Evolutionary conservation across 345 rosid species (phyloP), one percentile per base, ranked within the genome.

Genomic region (Erysimum cheiranthoides): DNA sequence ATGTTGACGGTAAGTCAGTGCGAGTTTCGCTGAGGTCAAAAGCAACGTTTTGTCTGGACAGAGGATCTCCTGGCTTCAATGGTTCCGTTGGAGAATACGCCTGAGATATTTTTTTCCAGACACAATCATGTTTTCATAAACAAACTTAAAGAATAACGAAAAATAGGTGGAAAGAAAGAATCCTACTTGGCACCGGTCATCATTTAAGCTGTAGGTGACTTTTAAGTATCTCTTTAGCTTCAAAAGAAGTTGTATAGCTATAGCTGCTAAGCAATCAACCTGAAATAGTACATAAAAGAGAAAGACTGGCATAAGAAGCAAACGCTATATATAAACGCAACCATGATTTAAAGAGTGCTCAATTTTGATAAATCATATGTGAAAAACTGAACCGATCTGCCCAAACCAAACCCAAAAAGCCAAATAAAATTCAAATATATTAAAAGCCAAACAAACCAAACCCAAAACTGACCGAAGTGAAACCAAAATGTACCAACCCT

Each of bases 151-250:
- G 6, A 31, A 4, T 53, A 10, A 13, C 25, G 12, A 42, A 18
- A 30, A 49, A 5, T 21, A 57, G 35, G 16, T 30, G 27, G 61
- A 51, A 27, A 42, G 32, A 50, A 13, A 43, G 21, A 56, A 70
- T 8, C 79, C 38, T 74, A 96, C 99, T 96, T 92, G 98, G 85
- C 99, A 93, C 47, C 96, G 96, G 16, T 92, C 87, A 84, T 96
- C 97, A 66, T 89, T 85, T 73, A 93, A 82, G 80, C 96, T 82
- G 78, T 96, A 93, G 6, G 87, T 85, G 75, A 93, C 86, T 80
- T 96, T 96, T 51, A 96, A 84, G 82, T 89, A 89, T 79, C 97
- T 87, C 83, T 96, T 96, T 53, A 96, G 91, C 87, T 82, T 93
- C 90, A 91, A 75, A 73, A 96, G 97, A 76, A 96, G 98, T 81